A percentile compares a stretch with the other conserved stretches of the same genome.
These are phyloP conservation scores for Trametes sanguinea DNA, from an alignment of 768 basidiomycete genomes.

Conservation along the genomic window DNA sequence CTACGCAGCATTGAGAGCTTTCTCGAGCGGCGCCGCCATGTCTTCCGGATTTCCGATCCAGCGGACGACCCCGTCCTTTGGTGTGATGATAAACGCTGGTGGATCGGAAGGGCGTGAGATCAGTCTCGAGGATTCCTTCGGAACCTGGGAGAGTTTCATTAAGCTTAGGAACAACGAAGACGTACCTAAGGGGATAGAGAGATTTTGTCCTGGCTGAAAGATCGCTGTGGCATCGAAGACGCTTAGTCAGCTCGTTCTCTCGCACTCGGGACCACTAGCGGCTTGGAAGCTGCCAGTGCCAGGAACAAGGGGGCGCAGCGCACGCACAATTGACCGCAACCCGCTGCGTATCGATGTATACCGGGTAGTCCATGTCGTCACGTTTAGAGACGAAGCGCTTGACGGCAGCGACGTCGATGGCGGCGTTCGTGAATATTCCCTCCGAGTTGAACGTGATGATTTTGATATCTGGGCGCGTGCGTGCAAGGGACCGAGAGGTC, in stretches of 20 bases:
- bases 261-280: not conserved
- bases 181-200: conserved; percentile 33
- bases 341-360: conserved; percentile 31
- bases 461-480: conserved; percentile 27
- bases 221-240: conserved; percentile 26
- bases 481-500: conserved; percentile 30
- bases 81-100: conserved; percentile 33
- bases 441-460: conserved; percentile 35
- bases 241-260: conserved; percentile 13
- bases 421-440: conserved; percentile 32
- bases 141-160: conserved; percentile 15
- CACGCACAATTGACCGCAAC: conserved; percentile 32
- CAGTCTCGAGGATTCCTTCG: not conserved
- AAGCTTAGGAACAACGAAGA: conserved; percentile 14
- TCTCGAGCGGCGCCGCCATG: conserved; percentile 29
- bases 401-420: conserved; percentile 29
- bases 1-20: conserved; percentile 21
- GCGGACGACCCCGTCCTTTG: conserved; percentile 29
- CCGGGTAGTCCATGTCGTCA: conserved; percentile 33
- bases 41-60: conserved; percentile 36
- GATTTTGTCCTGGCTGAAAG: conserved; percentile 33
- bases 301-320: conserved; percentile 1
- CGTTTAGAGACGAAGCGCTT: conserved; percentile 28
- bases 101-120: not conserved
- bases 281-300: conserved; percentile 11